Evolutionary conservation across 345 rosid species (phyloP).

Genomic region (Citrus inodora): DNA sequence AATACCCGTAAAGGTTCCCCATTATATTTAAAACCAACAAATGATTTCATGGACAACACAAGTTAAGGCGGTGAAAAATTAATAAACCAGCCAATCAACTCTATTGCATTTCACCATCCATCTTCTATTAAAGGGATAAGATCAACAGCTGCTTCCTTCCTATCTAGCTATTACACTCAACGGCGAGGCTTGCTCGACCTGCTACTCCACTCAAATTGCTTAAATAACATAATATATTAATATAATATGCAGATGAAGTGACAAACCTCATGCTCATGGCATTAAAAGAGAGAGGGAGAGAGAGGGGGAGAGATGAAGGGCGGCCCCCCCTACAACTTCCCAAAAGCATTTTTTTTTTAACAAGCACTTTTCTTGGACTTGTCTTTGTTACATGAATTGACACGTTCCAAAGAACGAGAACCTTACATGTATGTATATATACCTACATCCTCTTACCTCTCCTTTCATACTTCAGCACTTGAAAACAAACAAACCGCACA

Average conservation of each 20-base stretch:
- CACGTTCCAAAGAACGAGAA: constrained; percentile 23
- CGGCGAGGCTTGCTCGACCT: neutral
- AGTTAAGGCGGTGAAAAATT: constrained; percentile 24
- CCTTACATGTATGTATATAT: constrained; percentile 38
- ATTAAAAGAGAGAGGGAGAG: neutral
- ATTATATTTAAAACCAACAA: constrained; percentile 16
- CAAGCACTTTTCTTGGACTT: neutral
- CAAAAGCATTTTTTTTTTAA: constrained; percentile 4
- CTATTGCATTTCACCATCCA: constrained; percentile 1
- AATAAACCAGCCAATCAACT: constrained; percentile 15
- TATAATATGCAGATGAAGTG: neutral
- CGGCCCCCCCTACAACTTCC: constrained; percentile 10
- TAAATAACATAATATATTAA: neutral
- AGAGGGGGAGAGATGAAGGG: neutral
- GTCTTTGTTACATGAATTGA: constrained; percentile 6
- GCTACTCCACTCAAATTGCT: neutral
- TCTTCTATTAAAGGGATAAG: neutral
- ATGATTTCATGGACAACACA: constrained; percentile 17
- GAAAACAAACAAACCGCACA: constrained; percentile 15
- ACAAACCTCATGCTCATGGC: no score
- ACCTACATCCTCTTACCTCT: constrained; percentile 15
- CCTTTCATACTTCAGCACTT: constrained; percentile 5
- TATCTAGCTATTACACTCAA: neutral
- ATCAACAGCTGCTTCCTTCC: constrained; percentile 4
- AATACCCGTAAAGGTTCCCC: constrained; percentile 16